These are phyloP conservation scores for Nepenthes mirabilis DNA, from an alignment of 148 eudicot genomes.

Conservation along the genomic window DNA sequence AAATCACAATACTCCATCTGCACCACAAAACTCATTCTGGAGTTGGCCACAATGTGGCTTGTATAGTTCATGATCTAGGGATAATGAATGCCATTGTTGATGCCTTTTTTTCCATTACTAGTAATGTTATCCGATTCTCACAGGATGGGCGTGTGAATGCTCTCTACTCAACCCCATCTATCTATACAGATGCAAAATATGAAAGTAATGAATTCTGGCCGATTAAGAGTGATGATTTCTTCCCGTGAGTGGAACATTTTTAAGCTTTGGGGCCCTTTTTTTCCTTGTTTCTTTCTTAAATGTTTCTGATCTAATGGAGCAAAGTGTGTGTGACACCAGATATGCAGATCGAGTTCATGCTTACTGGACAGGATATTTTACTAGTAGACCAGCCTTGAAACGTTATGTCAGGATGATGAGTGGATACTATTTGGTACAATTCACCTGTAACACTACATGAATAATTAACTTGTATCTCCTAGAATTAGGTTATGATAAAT, in stretches of 20 bases:
- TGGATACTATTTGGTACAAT: slow-evolving; percentile 77
- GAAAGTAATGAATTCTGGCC: slow-evolving; percentile 71
- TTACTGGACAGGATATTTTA: slow-evolving; percentile 96
- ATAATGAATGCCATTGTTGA: not conserved
- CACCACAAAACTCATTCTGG: no score
- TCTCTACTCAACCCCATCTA: slow-evolving; percentile 81
- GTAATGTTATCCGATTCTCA: slow-evolving; percentile 2
- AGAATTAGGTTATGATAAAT: no score
- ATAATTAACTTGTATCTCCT: not conserved
- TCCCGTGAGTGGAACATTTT: slow-evolving; percentile 60
- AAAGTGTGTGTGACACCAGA: slow-evolving; percentile 24
- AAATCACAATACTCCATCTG: no score
- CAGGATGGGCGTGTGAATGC: slow-evolving; percentile 99
- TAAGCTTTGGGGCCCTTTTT: not conserved
- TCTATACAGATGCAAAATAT: slow-evolving; percentile 89
- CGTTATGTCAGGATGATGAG: slow-evolving; percentile 84
- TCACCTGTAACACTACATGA: slow-evolving; percentile 3
- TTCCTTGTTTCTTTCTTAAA: not conserved
- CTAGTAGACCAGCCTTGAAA: slow-evolving; percentile 83
- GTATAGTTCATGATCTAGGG: not conserved
- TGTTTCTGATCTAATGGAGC: not conserved
- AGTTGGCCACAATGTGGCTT: not conserved
- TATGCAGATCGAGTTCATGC: slow-evolving; percentile 81
- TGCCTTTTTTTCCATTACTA: not conserved
- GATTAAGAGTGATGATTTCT: slow-evolving; percentile 74